Percentiles rank a stretch among this genome's conserved stretches.
These are phyloP conservation scores for Voacanga thouarsii DNA, from an alignment of 257 asterid genomes.

Conservation along the genomic window DNA sequence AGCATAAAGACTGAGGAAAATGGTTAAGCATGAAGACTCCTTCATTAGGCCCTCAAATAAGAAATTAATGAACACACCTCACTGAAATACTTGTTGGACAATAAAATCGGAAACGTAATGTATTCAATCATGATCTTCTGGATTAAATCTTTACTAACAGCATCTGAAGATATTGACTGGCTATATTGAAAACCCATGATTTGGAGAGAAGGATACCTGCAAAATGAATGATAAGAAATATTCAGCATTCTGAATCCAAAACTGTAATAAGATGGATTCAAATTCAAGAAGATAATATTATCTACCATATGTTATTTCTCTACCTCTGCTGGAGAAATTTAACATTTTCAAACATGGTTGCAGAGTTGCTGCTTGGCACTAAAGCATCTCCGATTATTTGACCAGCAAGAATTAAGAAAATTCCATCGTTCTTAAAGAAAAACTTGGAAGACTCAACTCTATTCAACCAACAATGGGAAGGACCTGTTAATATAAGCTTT, in stretches of 20 bases:
- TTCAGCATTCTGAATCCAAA: not conserved
- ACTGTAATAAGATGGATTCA: slow-evolving; percentile 18
- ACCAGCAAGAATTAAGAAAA: slow-evolving; percentile 52
- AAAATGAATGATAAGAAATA: slow-evolving; percentile 25
- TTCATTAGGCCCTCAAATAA: not conserved
- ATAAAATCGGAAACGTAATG: slow-evolving; percentile 66
- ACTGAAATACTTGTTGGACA: slow-evolving; percentile 43
- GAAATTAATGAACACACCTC: slow-evolving; percentile 48
- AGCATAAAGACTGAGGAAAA: not conserved
- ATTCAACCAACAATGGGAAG: slow-evolving; percentile 72
- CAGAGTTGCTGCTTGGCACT: slow-evolving; percentile 33
- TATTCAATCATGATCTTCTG: slow-evolving; percentile 52
- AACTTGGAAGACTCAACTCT: slow-evolving; percentile 29
- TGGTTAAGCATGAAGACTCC: not conserved
- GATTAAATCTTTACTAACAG: slow-evolving; percentile 41
- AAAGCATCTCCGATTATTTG: slow-evolving; percentile 39
- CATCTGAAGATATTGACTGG: slow-evolving; percentile 33
- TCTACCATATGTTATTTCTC: slow-evolving; percentile 2
- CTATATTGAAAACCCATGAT: slow-evolving; percentile 59
- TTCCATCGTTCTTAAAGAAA: slow-evolving; percentile 47
- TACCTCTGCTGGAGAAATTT: slow-evolving; percentile 84
- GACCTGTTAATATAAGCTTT: slow-evolving; percentile 46
- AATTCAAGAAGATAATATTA: slow-evolving; percentile 15
- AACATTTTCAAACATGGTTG: slow-evolving; percentile 50
- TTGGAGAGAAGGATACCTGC: slow-evolving; percentile 76